A percentile compares a stretch with the other conserved stretches of the same genome.
These are phyloP conservation scores for Aspergillus indologenus DNA, from an alignment of 495 filamentous ascomycete species.

Conservation along the genomic window DNA sequence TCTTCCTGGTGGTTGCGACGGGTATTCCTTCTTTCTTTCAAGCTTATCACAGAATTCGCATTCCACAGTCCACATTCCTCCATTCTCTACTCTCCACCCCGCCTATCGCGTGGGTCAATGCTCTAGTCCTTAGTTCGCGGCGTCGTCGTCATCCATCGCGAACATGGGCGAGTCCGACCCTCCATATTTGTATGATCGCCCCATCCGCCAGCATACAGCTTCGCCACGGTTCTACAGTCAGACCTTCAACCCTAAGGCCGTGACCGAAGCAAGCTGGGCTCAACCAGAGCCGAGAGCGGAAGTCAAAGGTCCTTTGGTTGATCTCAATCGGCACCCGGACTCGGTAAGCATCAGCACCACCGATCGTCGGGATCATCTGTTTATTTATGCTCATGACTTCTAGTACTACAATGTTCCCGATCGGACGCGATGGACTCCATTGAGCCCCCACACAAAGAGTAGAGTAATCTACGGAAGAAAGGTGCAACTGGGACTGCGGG, in stretches of 20 bases:
- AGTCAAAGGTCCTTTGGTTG: constrained; percentile 68
- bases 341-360: constrained; percentile 50
- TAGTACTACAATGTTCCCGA: constrained; percentile 48
- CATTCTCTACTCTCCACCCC: constrained; percentile 16
- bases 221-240: constrained; percentile 41
- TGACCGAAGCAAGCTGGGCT: constrained; percentile 68
- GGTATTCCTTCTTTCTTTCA: constrained; percentile 15
- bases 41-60: constrained; percentile 11
- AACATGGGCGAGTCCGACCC: constrained; percentile 58
- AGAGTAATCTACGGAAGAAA: constrained; percentile 63
- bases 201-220: constrained; percentile 32
- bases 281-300: constrained; percentile 55
- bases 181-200: constrained; percentile 75
- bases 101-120: constrained; percentile 35
- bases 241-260: constrained; percentile 77
- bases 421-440: constrained; percentile 55
- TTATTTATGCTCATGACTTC: background rate
- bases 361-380: background rate
- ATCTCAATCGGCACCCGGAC: constrained; percentile 79
- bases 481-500: constrained; percentile 63
- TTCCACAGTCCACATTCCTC: constrained; percentile 30
- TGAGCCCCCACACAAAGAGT: constrained; percentile 66
- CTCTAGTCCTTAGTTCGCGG: constrained; percentile 20
- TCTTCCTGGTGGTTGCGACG: background rate
- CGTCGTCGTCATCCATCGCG: constrained; percentile 27